A percentile compares a stretch with the other conserved stretches of the same genome.
Evolutionary conservation across 208 protist genomes (phyloP).

Genomic region (Histomonas meleagridis): DNA sequence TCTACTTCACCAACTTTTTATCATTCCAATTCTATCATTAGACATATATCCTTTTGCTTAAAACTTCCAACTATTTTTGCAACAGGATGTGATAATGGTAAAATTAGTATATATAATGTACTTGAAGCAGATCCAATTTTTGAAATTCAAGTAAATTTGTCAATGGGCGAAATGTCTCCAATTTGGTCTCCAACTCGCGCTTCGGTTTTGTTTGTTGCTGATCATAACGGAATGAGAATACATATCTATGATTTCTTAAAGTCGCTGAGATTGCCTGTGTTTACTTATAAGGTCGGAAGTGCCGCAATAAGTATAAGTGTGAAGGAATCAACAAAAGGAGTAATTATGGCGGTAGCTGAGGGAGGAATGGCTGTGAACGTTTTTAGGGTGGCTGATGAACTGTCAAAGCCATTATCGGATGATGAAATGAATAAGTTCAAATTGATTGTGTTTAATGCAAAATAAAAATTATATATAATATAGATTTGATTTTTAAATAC

Average conservation of each 20-base stretch:
- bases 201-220: not conserved
- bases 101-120: not conserved
- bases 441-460: not conserved
- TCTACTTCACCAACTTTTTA: not conserved
- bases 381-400: not conserved
- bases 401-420: not conserved
- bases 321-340: not conserved
- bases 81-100: not conserved
- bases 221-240: not conserved
- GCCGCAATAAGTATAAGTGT: not conserved
- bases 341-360: not conserved
- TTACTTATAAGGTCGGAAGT: not conserved
- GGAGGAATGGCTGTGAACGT: not conserved
- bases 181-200: not conserved
- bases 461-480: too few relatives aligned
- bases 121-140: not conserved
- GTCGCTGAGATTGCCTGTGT: not conserved
- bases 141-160: not conserved
- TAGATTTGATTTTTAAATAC: too few relatives aligned
- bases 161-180: not conserved
- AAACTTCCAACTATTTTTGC: not conserved
- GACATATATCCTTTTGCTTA: not conserved
- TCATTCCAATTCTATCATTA: not conserved
- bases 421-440: not conserved
- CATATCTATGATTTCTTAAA: not conserved